phyloP scores from a whole-genome alignment of 1,284 basidiomycete genomes.

The Lignosus rhinocerotis region DNA sequence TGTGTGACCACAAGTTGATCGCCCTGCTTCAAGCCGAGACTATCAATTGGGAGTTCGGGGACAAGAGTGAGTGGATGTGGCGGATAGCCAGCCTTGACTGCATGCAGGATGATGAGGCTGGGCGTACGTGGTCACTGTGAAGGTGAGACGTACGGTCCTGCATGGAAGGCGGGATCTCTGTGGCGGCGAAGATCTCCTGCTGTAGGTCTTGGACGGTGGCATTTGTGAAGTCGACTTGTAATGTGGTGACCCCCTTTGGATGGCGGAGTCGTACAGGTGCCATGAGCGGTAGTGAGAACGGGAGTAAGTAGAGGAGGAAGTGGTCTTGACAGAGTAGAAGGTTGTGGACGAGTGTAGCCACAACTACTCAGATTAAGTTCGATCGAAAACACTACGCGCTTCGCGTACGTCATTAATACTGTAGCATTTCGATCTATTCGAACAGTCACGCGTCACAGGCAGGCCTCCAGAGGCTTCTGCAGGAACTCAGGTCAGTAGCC shows the following conservation, averaged over 20 bases:
- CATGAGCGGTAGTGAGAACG: conserved; percentile 39
- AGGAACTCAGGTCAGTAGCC: too few relatives aligned
- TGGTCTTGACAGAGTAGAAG: neutral
- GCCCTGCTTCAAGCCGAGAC: conserved; percentile 73
- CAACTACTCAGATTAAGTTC: neutral
- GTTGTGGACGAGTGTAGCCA: neutral
- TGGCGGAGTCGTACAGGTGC: conserved; percentile 74
- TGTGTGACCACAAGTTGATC: conserved; percentile 84
- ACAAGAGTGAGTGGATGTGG: conserved; percentile 70
- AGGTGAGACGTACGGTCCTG: conserved; percentile 66
- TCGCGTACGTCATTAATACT: conserved; percentile 7
- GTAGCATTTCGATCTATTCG: too few relatives aligned
- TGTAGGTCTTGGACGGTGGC: conserved; percentile 74
- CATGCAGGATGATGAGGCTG: neutral
- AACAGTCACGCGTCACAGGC: too few relatives aligned
- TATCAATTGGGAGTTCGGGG: conserved; percentile 70
- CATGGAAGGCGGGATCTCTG: conserved; percentile 72
- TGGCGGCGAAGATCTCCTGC: conserved; percentile 63
- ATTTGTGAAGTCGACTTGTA: conserved; percentile 65
- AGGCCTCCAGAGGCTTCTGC: too few relatives aligned
- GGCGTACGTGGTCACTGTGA: conserved; percentile 1
- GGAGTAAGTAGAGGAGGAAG: neutral
- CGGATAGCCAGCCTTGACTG: conserved; percentile 88
- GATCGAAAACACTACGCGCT: conserved; percentile 15
- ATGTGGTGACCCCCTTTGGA: conserved; percentile 78